Evolutionary conservation across 495 filamentous ascomycete genomes (phyloP).

Genomic region (Penicillium samsonianum): DNA sequence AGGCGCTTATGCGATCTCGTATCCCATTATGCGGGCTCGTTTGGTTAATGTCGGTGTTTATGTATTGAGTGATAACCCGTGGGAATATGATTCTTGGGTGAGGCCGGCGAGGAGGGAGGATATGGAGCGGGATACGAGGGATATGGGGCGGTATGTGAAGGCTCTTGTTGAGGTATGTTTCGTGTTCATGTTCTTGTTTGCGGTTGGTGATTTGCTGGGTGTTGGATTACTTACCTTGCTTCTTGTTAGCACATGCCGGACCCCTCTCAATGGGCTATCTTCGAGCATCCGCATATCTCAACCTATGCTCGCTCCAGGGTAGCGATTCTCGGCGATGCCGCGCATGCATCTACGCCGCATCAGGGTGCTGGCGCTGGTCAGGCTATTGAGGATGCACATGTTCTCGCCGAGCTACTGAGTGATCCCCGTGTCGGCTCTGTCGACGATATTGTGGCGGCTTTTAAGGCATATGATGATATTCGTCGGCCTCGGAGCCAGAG

Average conservation of each 20-base stretch:
- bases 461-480: slow-evolving; percentile 61
- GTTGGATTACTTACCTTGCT: slow-evolving; percentile 12
- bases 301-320: slow-evolving; percentile 57
- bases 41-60: slow-evolving; percentile 61
- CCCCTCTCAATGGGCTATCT: slow-evolving; percentile 63
- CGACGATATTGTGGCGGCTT: slow-evolving; percentile 44
- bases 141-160: slow-evolving; percentile 53
- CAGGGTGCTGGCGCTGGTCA: slow-evolving; percentile 69
- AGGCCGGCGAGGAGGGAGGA: slow-evolving; percentile 55
- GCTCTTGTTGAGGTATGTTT: slow-evolving; percentile 44
- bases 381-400: slow-evolving; percentile 67
- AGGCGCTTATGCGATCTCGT: slow-evolving; percentile 61
- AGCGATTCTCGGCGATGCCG: slow-evolving; percentile 67
- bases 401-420: slow-evolving; percentile 58
- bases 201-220: background rate
- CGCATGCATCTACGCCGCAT: slow-evolving; percentile 69
- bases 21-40: slow-evolving; percentile 63
- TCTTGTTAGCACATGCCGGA: slow-evolving; percentile 37
- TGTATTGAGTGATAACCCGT: slow-evolving; percentile 42
- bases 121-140: slow-evolving; percentile 54
- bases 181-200: background rate
- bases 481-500: slow-evolving; percentile 55
- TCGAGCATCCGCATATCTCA: slow-evolving; percentile 57
- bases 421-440: slow-evolving; percentile 28
- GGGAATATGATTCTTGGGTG: slow-evolving; percentile 59